Base-by-base conservation (phyloP, 2,329 filamentous ascomycete genomes). In the Colletotrichum lupini region DNA sequence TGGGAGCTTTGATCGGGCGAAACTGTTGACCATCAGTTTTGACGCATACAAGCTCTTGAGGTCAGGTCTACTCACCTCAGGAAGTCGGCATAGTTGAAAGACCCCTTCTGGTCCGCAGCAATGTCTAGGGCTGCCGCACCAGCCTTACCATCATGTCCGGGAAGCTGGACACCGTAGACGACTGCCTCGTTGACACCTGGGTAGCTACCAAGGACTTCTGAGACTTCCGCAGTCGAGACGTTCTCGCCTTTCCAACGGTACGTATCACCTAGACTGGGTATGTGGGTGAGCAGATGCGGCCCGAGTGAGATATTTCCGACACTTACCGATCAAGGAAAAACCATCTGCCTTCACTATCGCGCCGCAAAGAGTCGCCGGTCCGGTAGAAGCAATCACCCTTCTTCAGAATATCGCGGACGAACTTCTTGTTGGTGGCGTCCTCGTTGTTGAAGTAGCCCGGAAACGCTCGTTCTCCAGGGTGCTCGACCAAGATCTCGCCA, bases 201-300 rank as follows among this genome's bases (percentile, higher is more conserved):
- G 76, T 88, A 90, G 32, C 84, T 82, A 5, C 91, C 91, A 1
- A 94, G 81, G 0, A 90, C 86, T 76, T 92, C 90, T 2, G 90
- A 86, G 1, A 94, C 92, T 81, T 94, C 92, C 12, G 91, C 84
- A 53, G 91, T 92, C 12, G 88, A 90, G 53, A 92, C 90, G 76
- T 93, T 92, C 81, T 92, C 91, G 65, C 89, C 89, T 80, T 94
- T 94, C 92, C 92, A 94, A 37, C 93, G 87, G 81, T 92, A 95
- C 0, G 93, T 94, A 80, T 95, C 93, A 1, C 92, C 92, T 1
- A 94, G 85, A 5, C 91, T 81, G 57, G 2, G 22, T 49, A 46
- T 22, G 28, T 57, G 30, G 30, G 26, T 37, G 78, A 32, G 30
- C 5, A 37, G 32, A 22, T 46, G 9, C 11, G 4, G 16, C 14